Conservation (phyloP, 164 flowering plant genomes). For the Saururus chinensis region DNA sequence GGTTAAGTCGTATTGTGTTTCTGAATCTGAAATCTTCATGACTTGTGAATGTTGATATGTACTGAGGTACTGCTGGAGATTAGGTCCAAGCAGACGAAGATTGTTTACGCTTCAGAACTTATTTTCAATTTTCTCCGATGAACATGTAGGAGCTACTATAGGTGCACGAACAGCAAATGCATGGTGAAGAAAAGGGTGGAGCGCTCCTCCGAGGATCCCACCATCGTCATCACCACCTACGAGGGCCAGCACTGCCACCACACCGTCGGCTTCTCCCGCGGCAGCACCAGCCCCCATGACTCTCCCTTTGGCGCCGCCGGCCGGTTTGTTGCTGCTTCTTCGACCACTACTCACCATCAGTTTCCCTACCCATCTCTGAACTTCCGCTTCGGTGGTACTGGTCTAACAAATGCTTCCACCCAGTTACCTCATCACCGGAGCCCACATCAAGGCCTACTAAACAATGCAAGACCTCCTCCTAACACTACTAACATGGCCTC, state of each 20-base stretch:
- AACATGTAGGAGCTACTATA: conserved; percentile 70
- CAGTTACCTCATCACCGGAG: not conserved
- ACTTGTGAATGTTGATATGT: too few relatives aligned
- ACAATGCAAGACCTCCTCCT: not conserved
- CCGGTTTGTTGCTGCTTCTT: not conserved
- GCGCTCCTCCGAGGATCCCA: not conserved
- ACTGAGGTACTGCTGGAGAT: too few relatives aligned
- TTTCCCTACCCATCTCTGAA: not conserved
- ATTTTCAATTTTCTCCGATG: too few relatives aligned
- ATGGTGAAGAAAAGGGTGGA: conserved; percentile 88
- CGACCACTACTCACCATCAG: not conserved
- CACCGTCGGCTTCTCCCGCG: not conserved
- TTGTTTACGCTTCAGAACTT: too few relatives aligned
- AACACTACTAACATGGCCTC: not conserved
- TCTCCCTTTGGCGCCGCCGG: not conserved
- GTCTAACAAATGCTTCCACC: not conserved
- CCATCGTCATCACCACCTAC: not conserved
- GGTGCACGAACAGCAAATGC: conserved; percentile 88
- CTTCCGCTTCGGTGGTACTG: not conserved
- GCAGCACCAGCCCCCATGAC: not conserved
- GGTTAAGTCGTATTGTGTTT: too few relatives aligned
- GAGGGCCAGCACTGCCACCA: not conserved
- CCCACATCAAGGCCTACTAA: not conserved
- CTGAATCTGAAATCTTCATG: too few relatives aligned
- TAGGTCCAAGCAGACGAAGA: too few relatives aligned